Conservation (phyloP, 2,329 filamentous ascomycete species). For the Penicillium sp. region DNA sequence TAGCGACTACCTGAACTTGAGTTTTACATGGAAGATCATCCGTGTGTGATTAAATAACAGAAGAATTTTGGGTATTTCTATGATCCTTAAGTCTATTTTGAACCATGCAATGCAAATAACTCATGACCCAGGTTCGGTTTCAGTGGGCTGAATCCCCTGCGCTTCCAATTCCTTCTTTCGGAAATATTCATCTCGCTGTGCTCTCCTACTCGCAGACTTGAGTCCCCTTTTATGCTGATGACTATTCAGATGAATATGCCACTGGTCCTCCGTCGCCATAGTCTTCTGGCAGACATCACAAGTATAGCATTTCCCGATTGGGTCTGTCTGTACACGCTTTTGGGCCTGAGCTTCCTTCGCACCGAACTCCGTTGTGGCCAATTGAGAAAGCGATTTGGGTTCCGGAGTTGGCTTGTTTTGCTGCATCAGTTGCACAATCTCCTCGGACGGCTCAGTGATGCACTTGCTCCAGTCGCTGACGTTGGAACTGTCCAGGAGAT, state of each 20-base stretch:
- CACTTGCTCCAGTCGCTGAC: constrained; percentile 58
- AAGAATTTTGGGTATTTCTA: constrained; percentile 1
- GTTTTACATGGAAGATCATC: not conserved
- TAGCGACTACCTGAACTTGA: not conserved
- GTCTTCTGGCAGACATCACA: constrained; percentile 71
- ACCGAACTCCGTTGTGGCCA: constrained; percentile 58
- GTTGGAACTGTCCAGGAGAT: constrained; percentile 78
- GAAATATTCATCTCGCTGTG: constrained; percentile 36
- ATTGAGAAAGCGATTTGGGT: constrained; percentile 57
- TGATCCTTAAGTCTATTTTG: not conserved
- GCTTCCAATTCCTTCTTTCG: constrained; percentile 24
- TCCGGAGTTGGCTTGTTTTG: constrained; percentile 54
- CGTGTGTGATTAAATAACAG: not conserved
- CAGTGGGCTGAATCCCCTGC: not conserved
- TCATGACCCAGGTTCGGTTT: not conserved
- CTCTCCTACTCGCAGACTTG: constrained; percentile 40
- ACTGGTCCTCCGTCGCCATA: constrained; percentile 57
- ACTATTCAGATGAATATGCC: constrained; percentile 57
- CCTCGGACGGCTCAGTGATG: constrained; percentile 66
- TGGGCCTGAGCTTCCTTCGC: constrained; percentile 55
- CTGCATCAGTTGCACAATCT: constrained; percentile 65
- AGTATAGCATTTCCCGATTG: constrained; percentile 50
- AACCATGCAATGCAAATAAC: not conserved
- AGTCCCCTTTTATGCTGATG: constrained; percentile 59
- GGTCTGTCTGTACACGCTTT: constrained; percentile 41